A percentile compares a stretch with the other conserved stretches of the same genome.
These are phyloP conservation scores for Baorangia bicolor DNA, from an alignment of 768 basidiomycete species.

Conservation along the genomic window DNA sequence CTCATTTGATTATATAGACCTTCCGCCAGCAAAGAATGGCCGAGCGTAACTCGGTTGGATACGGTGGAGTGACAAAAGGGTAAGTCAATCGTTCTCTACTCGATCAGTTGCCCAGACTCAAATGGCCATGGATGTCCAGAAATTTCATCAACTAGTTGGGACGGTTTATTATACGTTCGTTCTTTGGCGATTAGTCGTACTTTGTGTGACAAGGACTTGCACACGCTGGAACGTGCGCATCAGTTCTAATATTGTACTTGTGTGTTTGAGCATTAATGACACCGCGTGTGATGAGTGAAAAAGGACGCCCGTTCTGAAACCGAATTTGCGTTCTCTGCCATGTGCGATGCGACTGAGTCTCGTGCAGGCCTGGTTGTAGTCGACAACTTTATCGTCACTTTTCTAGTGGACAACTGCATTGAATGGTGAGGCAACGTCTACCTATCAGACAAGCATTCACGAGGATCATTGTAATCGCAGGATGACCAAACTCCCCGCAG, in stretches of 20 bases:
- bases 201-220: neutral
- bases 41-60: conserved; percentile 60
- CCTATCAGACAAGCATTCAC: neutral
- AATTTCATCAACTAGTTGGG: neutral
- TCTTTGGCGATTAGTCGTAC: conserved; percentile 1
- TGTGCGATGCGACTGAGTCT: conserved; percentile 11
- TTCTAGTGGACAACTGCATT: conserved; percentile 74
- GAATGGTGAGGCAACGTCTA: conserved; percentile 61
- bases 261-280: neutral
- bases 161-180: neutral
- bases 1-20: conserved; percentile 41
- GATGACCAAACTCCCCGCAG: conserved; percentile 78
- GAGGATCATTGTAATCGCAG: conserved; percentile 32
- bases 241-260: neutral
- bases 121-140: neutral
- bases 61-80: conserved; percentile 47
- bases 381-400: conserved; percentile 49
- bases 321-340: neutral
- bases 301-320: neutral
- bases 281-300: neutral
- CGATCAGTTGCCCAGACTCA: neutral
- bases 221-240: conserved; percentile 9
- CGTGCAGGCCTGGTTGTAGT: conserved; percentile 29
- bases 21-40: conserved; percentile 76
- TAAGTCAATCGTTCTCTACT: conserved; percentile 10